phyloP scores from a whole-genome alignment of 2,329 filamentous ascomycete species.

The Epichloe bromicola region DNA sequence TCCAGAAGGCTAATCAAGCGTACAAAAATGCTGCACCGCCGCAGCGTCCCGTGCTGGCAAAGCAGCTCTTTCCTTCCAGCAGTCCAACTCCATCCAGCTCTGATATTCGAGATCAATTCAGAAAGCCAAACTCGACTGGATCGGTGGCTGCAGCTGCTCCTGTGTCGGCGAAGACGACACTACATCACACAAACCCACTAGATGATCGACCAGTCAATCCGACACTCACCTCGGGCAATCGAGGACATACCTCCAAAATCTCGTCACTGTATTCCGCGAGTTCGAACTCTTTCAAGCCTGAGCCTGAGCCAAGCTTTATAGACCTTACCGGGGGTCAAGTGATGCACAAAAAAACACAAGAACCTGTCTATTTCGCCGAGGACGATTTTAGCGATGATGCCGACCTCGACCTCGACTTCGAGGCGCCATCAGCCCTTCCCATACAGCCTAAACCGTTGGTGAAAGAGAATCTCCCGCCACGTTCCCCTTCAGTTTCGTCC shows the following conservation, averaged over 20 bases:
- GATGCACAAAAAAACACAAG: slow-evolving; percentile 11
- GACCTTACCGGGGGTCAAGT: slow-evolving; percentile 21
- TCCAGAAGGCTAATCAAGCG: slow-evolving; percentile 7
- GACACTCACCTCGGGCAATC: slow-evolving; percentile 11
- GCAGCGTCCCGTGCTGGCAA: slow-evolving; percentile 26
- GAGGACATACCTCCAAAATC: slow-evolving; percentile 1
- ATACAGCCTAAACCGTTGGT: slow-evolving; percentile 14
- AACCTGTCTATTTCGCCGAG: slow-evolving; percentile 51
- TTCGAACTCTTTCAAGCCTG: slow-evolving; percentile 32
- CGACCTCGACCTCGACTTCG: slow-evolving; percentile 57
- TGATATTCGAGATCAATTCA: slow-evolving; percentile 39
- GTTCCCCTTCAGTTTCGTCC: slow-evolving; percentile 16
- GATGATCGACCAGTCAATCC: slow-evolving; percentile 21
- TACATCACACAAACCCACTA: slow-evolving; percentile 14
- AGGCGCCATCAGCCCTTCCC: slow-evolving; percentile 43
- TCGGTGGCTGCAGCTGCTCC: slow-evolving; percentile 16
- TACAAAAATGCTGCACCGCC: slow-evolving; percentile 18
- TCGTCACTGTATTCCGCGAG: slow-evolving; percentile 26
- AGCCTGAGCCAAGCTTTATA: slow-evolving; percentile 17
- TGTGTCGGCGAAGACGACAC: slow-evolving; percentile 26
- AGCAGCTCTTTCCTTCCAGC: slow-evolving; percentile 45
- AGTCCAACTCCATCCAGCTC: slow-evolving; percentile 32
- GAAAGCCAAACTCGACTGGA: slow-evolving; percentile 27
- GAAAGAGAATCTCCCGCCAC: slow-evolving; percentile 16
- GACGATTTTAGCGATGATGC: slow-evolving; percentile 82